Evolutionary conservation across 1,284 basidiomycete genomes (phyloP), one percentile per base, ranked within the genome.

Genomic region (Ustilago trichophora): DNA sequence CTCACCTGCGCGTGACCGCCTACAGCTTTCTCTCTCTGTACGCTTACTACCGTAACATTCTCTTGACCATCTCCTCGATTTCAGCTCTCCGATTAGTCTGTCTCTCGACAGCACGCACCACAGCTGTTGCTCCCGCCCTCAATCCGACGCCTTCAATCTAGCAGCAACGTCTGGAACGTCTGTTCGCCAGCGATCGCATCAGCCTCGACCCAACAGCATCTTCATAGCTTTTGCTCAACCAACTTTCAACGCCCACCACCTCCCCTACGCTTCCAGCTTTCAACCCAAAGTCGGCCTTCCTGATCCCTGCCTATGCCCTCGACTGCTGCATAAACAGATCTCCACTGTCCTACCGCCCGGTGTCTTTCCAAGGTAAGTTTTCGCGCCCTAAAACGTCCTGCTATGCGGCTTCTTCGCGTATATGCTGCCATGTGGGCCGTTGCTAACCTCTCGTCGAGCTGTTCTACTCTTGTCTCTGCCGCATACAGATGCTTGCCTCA

Each of bases 401-500:
- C n/a, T 26, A n/a, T 16, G 15, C 26, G 6, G 8, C 45, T 26
- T 25, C 21, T 4, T 13, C 37, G 12, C 24, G 3, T 19, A 12
- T 18, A 15, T 19, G 1, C 12, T 11, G 4, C 5, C 41, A 18
- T 5, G 19, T 4, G 36, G 26, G 21, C 27, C 25, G 5, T 15
- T 11, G 26, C 59, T 63, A 40, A 55, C 29, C 42, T 32, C 24
- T 21, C 16, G n/a, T 22, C 26, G 3, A 10, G 10, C 8, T 24
- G 1, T 21, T 25, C 33, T 31, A 15, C 19, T 27, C 22, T 19
- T 13, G 15, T 36, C 25, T 6, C 8, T 22, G 13, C 3, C 22
- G 16, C 41, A n/a, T n/a, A 35, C 46, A 57, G 54, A 64, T 64
- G 62, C 41, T 57, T n/a, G 54, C 62, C 19, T 57, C 62, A 16